phyloP scores from a whole-genome alignment of 2,329 filamentous ascomycete genomes.

The Claviceps sp. region DNA sequence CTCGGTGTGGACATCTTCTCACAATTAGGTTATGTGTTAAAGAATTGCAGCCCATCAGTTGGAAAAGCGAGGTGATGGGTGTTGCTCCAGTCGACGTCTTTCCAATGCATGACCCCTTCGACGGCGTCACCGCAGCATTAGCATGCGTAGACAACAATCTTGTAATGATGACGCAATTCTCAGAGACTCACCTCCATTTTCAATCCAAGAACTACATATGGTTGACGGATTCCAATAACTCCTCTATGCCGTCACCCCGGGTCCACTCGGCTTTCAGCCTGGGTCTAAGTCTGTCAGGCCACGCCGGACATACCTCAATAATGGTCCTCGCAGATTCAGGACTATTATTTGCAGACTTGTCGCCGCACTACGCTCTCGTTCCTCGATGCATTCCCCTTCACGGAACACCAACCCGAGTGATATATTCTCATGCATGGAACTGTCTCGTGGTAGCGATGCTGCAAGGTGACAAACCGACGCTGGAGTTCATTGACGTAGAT shows the following conservation, averaged over 20 bases:
- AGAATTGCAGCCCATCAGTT: slow-evolving; percentile 11
- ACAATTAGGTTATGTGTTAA: slow-evolving; percentile 19
- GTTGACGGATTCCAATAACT: slow-evolving; percentile 35
- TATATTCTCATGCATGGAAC: slow-evolving; percentile 40
- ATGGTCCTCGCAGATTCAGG: slow-evolving; percentile 36
- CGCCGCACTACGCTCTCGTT: slow-evolving; percentile 30
- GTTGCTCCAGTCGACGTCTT: slow-evolving; percentile 23
- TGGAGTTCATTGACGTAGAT: slow-evolving; percentile 43
- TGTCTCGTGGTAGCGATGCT: slow-evolving; percentile 40
- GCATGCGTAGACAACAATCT: slow-evolving; percentile 36
- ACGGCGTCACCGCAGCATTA: slow-evolving; percentile 21
- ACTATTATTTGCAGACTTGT: slow-evolving; percentile 40
- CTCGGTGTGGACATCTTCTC: slow-evolving; percentile 37
- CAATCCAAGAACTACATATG: slow-evolving; percentile 33
- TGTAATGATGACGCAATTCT: slow-evolving; percentile 27
- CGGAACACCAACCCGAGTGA: slow-evolving; percentile 35
- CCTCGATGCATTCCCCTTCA: slow-evolving; percentile 34
- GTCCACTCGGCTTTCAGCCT: slow-evolving; percentile 36
- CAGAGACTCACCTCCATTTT: slow-evolving; percentile 17
- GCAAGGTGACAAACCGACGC: slow-evolving; percentile 28
- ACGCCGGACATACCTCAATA: slow-evolving; percentile 26
- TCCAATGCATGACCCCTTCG: slow-evolving; percentile 13
- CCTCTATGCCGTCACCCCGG: slow-evolving; percentile 29
- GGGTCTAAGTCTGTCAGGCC: slow-evolving; percentile 23
- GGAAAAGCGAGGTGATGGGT: slow-evolving; percentile 21